A percentile compares a stretch with the other conserved stretches of the same genome.
These are phyloP conservation scores for Leishmania turanica DNA, from an alignment of 208 protist species.

Conservation along the genomic window DNA sequence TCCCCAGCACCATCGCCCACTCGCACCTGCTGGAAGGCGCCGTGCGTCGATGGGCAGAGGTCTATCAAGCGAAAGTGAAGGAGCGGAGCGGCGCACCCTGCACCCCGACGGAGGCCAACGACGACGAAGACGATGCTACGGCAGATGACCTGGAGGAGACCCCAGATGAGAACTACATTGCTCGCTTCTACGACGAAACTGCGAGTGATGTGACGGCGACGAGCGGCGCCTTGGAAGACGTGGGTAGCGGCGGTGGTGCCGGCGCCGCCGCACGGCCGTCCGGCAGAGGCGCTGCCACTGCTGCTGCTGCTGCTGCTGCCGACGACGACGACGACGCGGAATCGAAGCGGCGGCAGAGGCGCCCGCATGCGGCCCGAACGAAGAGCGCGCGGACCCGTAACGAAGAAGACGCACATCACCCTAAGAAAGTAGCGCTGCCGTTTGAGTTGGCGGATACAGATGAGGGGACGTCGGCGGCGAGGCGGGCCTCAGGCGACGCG, in stretches of 20 bases:
- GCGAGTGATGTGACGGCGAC: slow-evolving; percentile 15
- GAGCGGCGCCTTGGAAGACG: slow-evolving; percentile 11
- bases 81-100: too few species aligned
- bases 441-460: not conserved
- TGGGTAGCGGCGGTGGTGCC: not conserved
- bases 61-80: slow-evolving; percentile 22
- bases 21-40: slow-evolving; percentile 54
- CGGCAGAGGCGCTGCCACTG: not conserved
- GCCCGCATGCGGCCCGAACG: slow-evolving; percentile 18
- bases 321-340: not conserved
- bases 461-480: not conserved
- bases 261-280: not conserved
- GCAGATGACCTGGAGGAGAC: slow-evolving; percentile 29
- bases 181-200: slow-evolving; percentile 26
- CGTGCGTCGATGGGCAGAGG: slow-evolving; percentile 48
- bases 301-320: not conserved
- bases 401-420: slow-evolving; percentile 16
- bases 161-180: slow-evolving; percentile 29
- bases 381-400: slow-evolving; percentile 11
- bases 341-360: not conserved
- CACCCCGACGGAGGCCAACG: not conserved
- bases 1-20: slow-evolving; percentile 41
- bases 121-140: slow-evolving; percentile 24
- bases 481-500: too few species aligned
- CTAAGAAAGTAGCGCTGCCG: not conserved